phyloP scores from a whole-genome alignment of 495 filamentous ascomycete genomes.

The Trichoderma gamsii region DNA sequence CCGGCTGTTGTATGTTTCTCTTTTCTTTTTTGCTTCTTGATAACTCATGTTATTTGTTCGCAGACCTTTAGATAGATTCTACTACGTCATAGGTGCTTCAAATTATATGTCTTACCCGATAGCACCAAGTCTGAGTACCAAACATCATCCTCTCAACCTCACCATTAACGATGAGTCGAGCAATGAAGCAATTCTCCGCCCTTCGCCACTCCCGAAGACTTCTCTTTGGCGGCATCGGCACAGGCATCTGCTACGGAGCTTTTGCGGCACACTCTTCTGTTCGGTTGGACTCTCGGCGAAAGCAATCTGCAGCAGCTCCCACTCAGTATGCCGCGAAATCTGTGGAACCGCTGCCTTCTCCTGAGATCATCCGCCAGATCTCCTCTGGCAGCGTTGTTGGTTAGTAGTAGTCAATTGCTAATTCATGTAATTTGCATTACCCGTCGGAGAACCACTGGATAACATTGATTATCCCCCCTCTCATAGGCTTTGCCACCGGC shows the following conservation, averaged over 20 bases:
- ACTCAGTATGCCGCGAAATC: background rate
- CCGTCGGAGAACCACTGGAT: background rate
- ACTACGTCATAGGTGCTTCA: no score
- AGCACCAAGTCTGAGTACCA: no score
- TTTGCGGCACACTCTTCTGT: background rate
- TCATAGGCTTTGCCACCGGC: conserved; percentile 11
- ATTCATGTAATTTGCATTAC: background rate
- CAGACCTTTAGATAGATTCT: no score
- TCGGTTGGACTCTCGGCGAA: conserved; percentile 2
- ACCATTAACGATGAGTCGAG: background rate
- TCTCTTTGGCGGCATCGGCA: background rate
- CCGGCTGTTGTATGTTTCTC: no score
- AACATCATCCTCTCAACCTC: background rate
- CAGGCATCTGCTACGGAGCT: background rate
- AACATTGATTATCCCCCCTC: background rate
- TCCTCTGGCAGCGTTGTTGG: conserved; percentile 10
- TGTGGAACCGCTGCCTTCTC: background rate
- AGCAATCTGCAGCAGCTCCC: background rate
- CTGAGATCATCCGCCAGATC: background rate
- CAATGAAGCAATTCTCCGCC: background rate
- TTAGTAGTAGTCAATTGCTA: background rate
- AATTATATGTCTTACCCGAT: no score
- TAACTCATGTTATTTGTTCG: no score
- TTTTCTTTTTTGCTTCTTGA: no score
- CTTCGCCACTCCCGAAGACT: background rate